A percentile compares a stretch with the other conserved stretches of the same genome.
phyloP scores from a whole-genome alignment of 305 asterid genomes.

The Fraxinus latifolia region DNA sequence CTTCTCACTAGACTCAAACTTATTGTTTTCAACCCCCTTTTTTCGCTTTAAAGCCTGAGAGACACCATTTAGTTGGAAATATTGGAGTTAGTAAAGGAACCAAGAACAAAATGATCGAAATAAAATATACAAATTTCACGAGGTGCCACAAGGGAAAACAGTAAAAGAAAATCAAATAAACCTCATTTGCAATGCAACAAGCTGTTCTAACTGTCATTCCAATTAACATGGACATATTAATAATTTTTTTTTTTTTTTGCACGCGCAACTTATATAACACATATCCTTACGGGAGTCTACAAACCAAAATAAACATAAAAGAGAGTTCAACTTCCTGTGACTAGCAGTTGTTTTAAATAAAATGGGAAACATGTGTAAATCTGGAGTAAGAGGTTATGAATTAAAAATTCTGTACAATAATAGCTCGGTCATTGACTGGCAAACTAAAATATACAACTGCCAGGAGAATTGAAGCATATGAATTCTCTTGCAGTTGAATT shows the following conservation, averaged over 20 bases:
- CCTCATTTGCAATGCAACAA: not conserved
- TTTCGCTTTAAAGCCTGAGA: slow-evolving; percentile 71
- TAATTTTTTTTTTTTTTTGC: not conserved
- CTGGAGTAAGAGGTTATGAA: not conserved
- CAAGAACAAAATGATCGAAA: not conserved
- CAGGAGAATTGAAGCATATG: not conserved
- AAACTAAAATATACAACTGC: not conserved
- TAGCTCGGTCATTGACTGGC: not conserved
- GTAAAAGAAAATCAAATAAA: not conserved
- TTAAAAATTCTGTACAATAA: not conserved
- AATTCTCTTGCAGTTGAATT: not conserved
- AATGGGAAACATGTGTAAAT: not conserved
- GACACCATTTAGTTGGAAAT: slow-evolving; percentile 20
- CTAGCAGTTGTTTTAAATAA: not conserved
- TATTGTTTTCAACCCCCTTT: slow-evolving; percentile 42
- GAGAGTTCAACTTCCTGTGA: not conserved
- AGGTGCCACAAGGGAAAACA: not conserved
- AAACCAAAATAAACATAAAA: not conserved
- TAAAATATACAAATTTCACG: not conserved
- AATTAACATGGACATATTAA: not conserved
- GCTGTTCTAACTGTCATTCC: not conserved
- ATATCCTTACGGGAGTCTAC: not conserved
- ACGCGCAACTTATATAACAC: not conserved
- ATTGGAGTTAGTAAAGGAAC: slow-evolving; percentile 23
- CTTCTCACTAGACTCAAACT: slow-evolving; percentile 47